phyloP scores from a whole-genome alignment of 345 rosid genomes.

The Brassica juncea region DNA sequence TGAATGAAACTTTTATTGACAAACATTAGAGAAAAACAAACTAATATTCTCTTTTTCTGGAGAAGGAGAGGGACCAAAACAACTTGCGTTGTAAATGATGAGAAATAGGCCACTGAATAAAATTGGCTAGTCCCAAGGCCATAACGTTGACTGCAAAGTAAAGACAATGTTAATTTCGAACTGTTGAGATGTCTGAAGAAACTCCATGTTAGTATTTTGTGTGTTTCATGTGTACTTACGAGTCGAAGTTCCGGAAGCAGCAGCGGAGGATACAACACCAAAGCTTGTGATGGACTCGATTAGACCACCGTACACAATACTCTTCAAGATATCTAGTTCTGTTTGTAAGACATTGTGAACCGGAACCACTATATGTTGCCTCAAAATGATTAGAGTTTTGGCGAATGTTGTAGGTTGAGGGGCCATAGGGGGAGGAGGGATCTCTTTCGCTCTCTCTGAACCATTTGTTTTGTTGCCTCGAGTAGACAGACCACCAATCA shows the following conservation, averaged over 20 bases:
- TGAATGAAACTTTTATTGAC: background rate
- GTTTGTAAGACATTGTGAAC: slow-evolving; percentile 36
- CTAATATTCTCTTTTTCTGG: background rate
- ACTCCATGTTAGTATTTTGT: slow-evolving; percentile 26
- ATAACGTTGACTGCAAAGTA: slow-evolving; percentile 72
- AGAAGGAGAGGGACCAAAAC: background rate
- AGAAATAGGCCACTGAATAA: slow-evolving; percentile 71
- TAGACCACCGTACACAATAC: slow-evolving; percentile 29
- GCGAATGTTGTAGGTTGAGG: background rate
- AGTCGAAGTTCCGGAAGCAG: slow-evolving; percentile 67
- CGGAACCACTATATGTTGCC: slow-evolving; percentile 41
- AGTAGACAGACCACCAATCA: background rate
- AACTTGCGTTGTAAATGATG: slow-evolving; percentile 60
- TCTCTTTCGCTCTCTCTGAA: background rate
- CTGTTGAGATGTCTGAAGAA: background rate
- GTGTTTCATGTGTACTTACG: slow-evolving; percentile 56
- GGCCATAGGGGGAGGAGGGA: background rate
- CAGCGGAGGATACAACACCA: slow-evolving; percentile 82
- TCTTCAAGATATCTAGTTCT: slow-evolving; percentile 62
- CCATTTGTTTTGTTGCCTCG: background rate
- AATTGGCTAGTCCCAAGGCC: slow-evolving; percentile 71
- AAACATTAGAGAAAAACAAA: background rate
- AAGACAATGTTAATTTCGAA: background rate
- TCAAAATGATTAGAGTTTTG: background rate
- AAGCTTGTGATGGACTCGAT: slow-evolving; percentile 75